These are phyloP conservation scores for Russula sp. DNA, from an alignment of 768 basidiomycete species.

Conservation along the genomic window DNA sequence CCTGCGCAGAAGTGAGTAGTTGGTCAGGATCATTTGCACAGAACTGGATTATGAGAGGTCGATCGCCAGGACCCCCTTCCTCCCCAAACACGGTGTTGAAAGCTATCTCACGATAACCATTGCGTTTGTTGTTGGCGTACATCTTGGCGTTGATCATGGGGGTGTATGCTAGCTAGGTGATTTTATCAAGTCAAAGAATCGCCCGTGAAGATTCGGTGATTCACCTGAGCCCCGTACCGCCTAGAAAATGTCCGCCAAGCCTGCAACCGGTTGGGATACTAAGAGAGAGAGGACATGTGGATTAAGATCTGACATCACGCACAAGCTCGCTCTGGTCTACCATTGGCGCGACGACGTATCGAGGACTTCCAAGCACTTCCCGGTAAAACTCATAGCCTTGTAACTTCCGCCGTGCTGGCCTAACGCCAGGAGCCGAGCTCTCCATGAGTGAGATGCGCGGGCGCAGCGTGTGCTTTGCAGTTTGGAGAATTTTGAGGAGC, in stretches of 20 bases:
- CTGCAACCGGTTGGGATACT: slow-evolving; percentile 33
- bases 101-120: slow-evolving; percentile 50
- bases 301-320: slow-evolving; percentile 28
- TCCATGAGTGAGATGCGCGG: slow-evolving; percentile 4
- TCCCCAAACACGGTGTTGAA: slow-evolving; percentile 69
- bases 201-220: slow-evolving; percentile 19
- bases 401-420: slow-evolving; percentile 35
- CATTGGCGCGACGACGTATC: slow-evolving; percentile 94
- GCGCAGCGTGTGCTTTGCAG: slow-evolving; percentile 4
- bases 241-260: slow-evolving; percentile 85
- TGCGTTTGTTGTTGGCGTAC: slow-evolving; percentile 47
- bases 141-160: slow-evolving; percentile 99
- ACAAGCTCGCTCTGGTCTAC: slow-evolving; percentile 97
- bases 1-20: slow-evolving; percentile 68
- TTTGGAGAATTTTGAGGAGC: not conserved
- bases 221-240: slow-evolving; percentile 73
- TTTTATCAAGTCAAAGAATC: slow-evolving; percentile 15
- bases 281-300: not conserved
- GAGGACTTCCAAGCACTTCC: slow-evolving; percentile 73
- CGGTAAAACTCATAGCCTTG: slow-evolving; percentile 80
- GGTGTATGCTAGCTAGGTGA: slow-evolving; percentile 72
- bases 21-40: slow-evolving; percentile 84
- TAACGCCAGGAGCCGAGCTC: not conserved
- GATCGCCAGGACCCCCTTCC: slow-evolving; percentile 73
- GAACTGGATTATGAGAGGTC: slow-evolving; percentile 89